Evolutionary conservation across 345 rosid genomes (phyloP), one percentile per base, ranked within the genome.

Genomic region (Rhizophora mangle): DNA sequence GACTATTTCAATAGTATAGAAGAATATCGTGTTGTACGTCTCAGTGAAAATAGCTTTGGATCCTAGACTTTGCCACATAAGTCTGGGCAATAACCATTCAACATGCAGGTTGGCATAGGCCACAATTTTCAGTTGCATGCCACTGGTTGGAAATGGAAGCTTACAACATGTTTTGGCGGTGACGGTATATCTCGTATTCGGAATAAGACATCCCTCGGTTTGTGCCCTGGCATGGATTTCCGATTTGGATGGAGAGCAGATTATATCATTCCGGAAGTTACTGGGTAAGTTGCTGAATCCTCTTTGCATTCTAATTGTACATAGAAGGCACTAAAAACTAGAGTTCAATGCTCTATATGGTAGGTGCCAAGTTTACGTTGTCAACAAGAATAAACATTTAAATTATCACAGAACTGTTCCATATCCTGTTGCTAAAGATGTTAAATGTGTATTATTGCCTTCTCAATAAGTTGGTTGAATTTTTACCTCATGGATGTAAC

Each of bases 201-300:
- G 71, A 91, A 91, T 79, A 91, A 94, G 84, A 88, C 98, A 53
- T 78, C 90, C 3, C 74, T 91, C 63, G 95, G 95, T 55, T 67
- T 88, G 72, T 87, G 72, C 82, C 96, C 97, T 70, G 96, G 96
- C 67, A 30, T 89, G 53, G 96, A 89, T 87, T 78, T 94, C 9
- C 89, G 96, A 52, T 87, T 94, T 73, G 90, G 93, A 16, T 94
- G 97, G 97, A 88, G 82, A 74, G 98, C 97, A 64, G 96, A 89
- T 79, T 94, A 84, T 74, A 87, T 91, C 73, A 79, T 94, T 74
- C 98, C 96, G 0, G 97, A 94, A 78, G 43, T 89, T 70, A 85
- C 90, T 4, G 97, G 98, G 98, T 31, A 86, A 78, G 87, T 80
- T 74, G 63, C 63, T 80, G 69, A 39, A 60, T 69, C 51, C 61